Evolutionary conservation across 495 filamentous ascomycete species (phyloP).

Genomic region (Bacidia gigantensis): DNA sequence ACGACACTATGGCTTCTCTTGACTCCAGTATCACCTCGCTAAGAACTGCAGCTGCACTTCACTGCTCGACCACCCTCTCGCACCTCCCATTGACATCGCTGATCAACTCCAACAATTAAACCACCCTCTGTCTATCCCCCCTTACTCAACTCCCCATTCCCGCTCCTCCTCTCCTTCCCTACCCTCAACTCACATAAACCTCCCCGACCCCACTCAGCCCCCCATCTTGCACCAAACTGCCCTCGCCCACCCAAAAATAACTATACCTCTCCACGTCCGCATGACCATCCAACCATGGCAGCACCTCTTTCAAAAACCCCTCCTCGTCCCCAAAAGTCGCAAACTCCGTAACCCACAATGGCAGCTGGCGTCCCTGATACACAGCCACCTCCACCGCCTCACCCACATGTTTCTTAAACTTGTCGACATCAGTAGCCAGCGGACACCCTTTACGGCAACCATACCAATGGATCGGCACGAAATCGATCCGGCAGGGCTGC

Average conservation of each 20-base stretch:
- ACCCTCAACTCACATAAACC: slow-evolving; percentile 7
- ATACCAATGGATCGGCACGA: slow-evolving; percentile 63
- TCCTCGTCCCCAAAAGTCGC: slow-evolving; percentile 30
- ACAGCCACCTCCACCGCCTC: slow-evolving; percentile 23
- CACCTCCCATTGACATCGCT: no score
- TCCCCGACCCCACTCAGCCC: slow-evolving; percentile 12
- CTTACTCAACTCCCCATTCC: background rate
- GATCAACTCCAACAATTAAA: background rate
- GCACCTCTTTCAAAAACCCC: slow-evolving; percentile 40
- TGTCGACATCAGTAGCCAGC: slow-evolving; percentile 22
- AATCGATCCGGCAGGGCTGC: slow-evolving; percentile 52
- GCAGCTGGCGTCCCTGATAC: background rate
- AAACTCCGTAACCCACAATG: slow-evolving; percentile 77
- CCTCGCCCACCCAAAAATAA: slow-evolving; percentile 54
- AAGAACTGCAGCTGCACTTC: no score
- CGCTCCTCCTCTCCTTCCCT: background rate
- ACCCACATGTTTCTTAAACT: slow-evolving; percentile 46
- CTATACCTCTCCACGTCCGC: slow-evolving; percentile 52
- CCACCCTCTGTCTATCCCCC: background rate
- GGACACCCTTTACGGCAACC: slow-evolving; percentile 21
- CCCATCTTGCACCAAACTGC: slow-evolving; percentile 10
- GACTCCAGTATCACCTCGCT: no score
- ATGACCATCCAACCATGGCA: slow-evolving; percentile 52
- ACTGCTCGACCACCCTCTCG: no score
- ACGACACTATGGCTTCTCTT: no score